phyloP scores from a whole-genome alignment of 192 early-diverging fungal species.

The Podochytrium sp. region DNA sequence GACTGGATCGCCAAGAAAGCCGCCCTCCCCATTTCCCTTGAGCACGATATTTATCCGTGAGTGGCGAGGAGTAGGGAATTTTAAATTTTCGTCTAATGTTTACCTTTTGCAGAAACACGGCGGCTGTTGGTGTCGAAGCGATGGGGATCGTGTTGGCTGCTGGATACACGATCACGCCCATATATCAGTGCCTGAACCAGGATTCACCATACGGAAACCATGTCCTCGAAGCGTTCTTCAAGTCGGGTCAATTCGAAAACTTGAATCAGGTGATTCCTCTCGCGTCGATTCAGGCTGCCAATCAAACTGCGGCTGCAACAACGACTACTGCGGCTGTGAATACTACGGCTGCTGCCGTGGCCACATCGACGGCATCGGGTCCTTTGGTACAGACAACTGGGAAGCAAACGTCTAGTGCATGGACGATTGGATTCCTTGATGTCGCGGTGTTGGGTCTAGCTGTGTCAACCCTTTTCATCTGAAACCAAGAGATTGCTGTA shows the following conservation, averaged over 20 bases:
- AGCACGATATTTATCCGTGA: too few species aligned
- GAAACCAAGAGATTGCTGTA: too few species aligned
- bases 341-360: too few species aligned
- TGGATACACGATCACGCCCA: constrained; percentile 6
- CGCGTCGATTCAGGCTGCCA: too few species aligned
- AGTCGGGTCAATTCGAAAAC: constrained; percentile 3
- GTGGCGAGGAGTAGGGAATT: neutral
- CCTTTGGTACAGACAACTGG: too few species aligned
- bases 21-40: neutral
- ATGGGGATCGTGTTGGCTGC: neutral
- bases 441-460: too few species aligned
- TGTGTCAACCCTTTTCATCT: too few species aligned
- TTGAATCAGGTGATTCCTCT: neutral
- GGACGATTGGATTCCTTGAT: too few species aligned
- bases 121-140: neutral
- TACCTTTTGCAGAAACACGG: neutral
- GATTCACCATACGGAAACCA: neutral
- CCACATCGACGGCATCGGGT: too few species aligned
- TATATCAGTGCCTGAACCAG: neutral
- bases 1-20: neutral
- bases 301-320: too few species aligned
- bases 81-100: neutral
- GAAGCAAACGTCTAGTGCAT: too few species aligned
- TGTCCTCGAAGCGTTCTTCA: constrained; percentile 12
- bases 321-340: too few species aligned